A percentile compares a stretch with the other conserved stretches of the same genome.
Evolutionary conservation across 441 rosid species (phyloP).

Genomic region (Euphorbia schlechtendalii): DNA sequence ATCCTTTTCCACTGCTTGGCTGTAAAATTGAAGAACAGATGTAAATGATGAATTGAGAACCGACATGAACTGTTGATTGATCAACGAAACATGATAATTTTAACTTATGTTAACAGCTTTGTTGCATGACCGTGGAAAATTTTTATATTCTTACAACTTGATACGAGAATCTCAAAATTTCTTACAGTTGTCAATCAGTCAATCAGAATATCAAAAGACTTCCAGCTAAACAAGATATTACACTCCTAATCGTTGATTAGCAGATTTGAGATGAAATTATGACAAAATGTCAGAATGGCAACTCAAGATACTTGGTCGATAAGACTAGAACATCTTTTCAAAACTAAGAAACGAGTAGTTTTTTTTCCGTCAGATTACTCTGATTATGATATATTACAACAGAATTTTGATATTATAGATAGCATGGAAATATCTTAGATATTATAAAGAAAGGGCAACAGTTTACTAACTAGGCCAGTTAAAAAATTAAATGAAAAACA

Average conservation of each 20-base stretch:
- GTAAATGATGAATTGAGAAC: not conserved
- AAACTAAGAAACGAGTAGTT: not conserved
- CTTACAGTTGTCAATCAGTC: not conserved
- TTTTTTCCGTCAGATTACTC: not conserved
- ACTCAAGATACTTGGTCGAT: not conserved
- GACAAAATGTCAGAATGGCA: not conserved
- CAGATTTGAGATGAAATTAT: not conserved
- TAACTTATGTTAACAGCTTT: too few species aligned
- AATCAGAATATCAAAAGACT: not conserved
- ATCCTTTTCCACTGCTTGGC: slow-evolving; percentile 94
- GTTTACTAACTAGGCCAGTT: not conserved
- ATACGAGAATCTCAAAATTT: not conserved
- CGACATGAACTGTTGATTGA: not conserved
- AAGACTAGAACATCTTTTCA: not conserved
- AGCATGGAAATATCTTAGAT: not conserved
- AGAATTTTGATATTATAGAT: not conserved
- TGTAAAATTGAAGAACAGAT: slow-evolving; percentile 22
- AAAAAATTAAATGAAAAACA: not conserved
- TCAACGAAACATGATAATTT: not conserved
- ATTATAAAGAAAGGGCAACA: not conserved
- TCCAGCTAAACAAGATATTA: not conserved
- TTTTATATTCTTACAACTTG: not conserved
- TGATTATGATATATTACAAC: not conserved
- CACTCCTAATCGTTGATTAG: not conserved
- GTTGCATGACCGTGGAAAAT: not conserved